Evolutionary conservation across 139 green algal species (phyloP), one percentile per base, ranked within the genome.

Genomic region (Chlamydomonas eustigma): DNA sequence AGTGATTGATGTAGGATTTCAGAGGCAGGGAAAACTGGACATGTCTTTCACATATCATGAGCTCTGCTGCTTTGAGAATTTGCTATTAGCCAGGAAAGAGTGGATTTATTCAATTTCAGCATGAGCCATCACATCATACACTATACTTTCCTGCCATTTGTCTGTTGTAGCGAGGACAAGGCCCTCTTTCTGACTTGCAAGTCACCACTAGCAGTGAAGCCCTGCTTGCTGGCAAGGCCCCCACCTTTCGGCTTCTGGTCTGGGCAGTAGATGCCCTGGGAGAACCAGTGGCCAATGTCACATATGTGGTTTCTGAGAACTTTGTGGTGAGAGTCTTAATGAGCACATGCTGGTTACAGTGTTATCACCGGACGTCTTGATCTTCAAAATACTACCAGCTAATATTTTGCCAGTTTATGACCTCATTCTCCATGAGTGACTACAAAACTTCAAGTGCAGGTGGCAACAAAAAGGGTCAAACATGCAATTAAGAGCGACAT

Each of bases 401-500:
- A n/a, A n/a, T n/a, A n/a, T n/a, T n/a, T n/a, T n/a, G n/a, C n/a
- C n/a, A n/a, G n/a, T n/a, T n/a, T n/a, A n/a, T n/a, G n/a, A n/a
- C n/a, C n/a, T n/a, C n/a, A n/a, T n/a, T n/a, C n/a, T n/a, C n/a
- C n/a, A n/a, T n/a, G n/a, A n/a, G n/a, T n/a, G n/a, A n/a, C n/a
- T n/a, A n/a, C n/a, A n/a, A n/a, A n/a, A n/a, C n/a, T n/a, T n/a
- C n/a, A n/a, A n/a, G 44, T 71, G 6, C 75, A 85, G 80, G 80
- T 90, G 24, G 83, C 86, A 18, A 90, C 86, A 52, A 90, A 90
- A 80, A 82, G 86, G 33, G 86, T 90, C 25, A 90, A 90, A 77
- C 80, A 87, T 38, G 86, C 86, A 12, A 90, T 90, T 74, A 90
- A 90, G 78, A 74, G 39, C 28, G 86, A 90, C 81, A 87, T 90